Percentiles rank a stretch among this genome's conserved stretches.
Conservation (phyloP, 2,329 filamentous ascomycete genomes). For the Phaeophleospora eucalypticola region DNA sequence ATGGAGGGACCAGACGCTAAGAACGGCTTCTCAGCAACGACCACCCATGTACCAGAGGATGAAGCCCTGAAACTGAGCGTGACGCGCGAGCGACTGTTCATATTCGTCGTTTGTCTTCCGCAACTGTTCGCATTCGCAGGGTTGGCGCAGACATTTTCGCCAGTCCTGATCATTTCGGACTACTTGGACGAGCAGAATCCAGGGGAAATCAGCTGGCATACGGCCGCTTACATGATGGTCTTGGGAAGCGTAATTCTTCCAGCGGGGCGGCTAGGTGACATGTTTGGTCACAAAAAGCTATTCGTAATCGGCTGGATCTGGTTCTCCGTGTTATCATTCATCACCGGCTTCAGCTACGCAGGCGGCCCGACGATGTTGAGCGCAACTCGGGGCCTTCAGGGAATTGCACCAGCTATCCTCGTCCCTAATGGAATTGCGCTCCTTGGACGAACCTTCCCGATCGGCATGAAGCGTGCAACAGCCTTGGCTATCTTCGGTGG, state of each 20-base stretch:
- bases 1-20: no score
- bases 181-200: slow-evolving; percentile 39
- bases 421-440: slow-evolving; percentile 36
- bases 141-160: slow-evolving; percentile 10
- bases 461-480: slow-evolving; percentile 34
- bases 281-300: slow-evolving; percentile 39
- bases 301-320: slow-evolving; percentile 38
- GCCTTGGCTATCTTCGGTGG: slow-evolving; percentile 36
- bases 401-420: slow-evolving; percentile 36
- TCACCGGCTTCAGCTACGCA: slow-evolving; percentile 36
- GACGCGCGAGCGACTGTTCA: slow-evolving; percentile 8
- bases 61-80: background rate
- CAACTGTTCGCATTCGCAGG: slow-evolving; percentile 14
- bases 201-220: slow-evolving; percentile 43
- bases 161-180: slow-evolving; percentile 14
- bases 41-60: background rate
- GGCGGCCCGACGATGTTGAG: slow-evolving; percentile 33
- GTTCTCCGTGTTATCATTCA: slow-evolving; percentile 36
- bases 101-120: slow-evolving; percentile 16
- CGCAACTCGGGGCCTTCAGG: slow-evolving; percentile 37
- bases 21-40: no score
- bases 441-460: slow-evolving; percentile 31
- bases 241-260: slow-evolving; percentile 43
- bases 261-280: slow-evolving; percentile 40
- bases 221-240: slow-evolving; percentile 40